Percentiles rank a stretch among this genome's conserved stretches.
phyloP scores from a whole-genome alignment of 1,284 basidiomycete species.

The Pseudozyma pruni region DNA sequence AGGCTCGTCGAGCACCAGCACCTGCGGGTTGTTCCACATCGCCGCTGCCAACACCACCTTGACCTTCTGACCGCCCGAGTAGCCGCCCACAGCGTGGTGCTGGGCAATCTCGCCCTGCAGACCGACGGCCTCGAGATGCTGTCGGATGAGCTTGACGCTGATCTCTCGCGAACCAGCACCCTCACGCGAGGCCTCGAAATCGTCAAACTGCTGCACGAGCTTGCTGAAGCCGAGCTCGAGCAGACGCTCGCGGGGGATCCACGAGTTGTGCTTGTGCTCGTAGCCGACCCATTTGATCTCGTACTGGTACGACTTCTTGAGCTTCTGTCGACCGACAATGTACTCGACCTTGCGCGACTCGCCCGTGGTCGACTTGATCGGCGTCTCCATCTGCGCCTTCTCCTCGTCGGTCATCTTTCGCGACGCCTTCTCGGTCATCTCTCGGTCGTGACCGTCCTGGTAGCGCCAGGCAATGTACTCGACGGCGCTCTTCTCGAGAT shows the following conservation, averaged over 20 bases:
- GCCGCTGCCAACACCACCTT: slow-evolving; percentile 75
- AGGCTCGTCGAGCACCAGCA: slow-evolving; percentile 73
- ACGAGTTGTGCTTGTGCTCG: slow-evolving; percentile 91
- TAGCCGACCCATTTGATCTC: slow-evolving; percentile 97
- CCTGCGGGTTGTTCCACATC: slow-evolving; percentile 67
- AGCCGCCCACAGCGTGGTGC: slow-evolving; percentile 64
- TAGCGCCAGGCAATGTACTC: slow-evolving; percentile 86
- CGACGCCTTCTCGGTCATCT: slow-evolving; percentile 88
- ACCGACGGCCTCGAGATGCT: slow-evolving; percentile 76
- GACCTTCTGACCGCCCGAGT: slow-evolving; percentile 83
- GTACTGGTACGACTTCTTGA: slow-evolving; percentile 92
- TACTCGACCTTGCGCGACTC: slow-evolving; percentile 85
- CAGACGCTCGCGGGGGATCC: slow-evolving; percentile 90
- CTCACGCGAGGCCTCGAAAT: slow-evolving; percentile 87
- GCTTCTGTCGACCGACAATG: slow-evolving; percentile 96
- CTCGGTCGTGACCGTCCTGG: slow-evolving; percentile 97
- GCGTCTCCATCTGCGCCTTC: slow-evolving; percentile 80
- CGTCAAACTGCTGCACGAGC: slow-evolving; percentile 93
- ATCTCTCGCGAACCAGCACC: slow-evolving; percentile 76
- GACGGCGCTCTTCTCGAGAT: slow-evolving; percentile 66
- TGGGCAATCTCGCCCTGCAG: slow-evolving; percentile 76
- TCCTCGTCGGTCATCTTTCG: slow-evolving; percentile 91
- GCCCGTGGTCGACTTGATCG: slow-evolving; percentile 92
- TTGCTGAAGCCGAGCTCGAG: slow-evolving; percentile 90
- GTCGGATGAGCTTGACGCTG: slow-evolving; percentile 66